Evolutionary conservation across 176 grass and related monocot genomes (phyloP).

Genomic region (Cenchrus americanus): DNA sequence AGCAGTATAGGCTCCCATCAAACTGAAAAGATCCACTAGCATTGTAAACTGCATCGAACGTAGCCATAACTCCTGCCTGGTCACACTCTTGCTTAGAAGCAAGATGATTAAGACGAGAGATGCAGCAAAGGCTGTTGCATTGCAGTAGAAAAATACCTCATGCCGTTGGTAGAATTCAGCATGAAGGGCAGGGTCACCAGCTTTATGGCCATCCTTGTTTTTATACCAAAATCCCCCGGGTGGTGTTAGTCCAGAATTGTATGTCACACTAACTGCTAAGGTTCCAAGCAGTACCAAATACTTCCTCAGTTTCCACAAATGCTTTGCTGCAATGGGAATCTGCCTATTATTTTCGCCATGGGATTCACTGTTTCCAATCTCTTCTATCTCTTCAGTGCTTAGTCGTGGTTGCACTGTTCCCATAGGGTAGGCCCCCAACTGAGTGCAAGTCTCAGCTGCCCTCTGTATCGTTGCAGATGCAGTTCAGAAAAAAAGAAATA

Average conservation of each 20-base stretch:
- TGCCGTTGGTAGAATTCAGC: not conserved
- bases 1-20: constrained; percentile 57
- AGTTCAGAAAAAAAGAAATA: not conserved
- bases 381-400: not conserved
- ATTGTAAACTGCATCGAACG: constrained; percentile 48
- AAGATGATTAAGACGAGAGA: constrained; percentile 61
- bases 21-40: constrained; percentile 42
- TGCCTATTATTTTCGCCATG: too few relatives aligned
- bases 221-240: constrained; percentile 27
- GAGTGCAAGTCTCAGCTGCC: too few relatives aligned
- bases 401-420: not conserved
- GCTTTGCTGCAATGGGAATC: too few relatives aligned
- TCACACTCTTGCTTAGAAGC: constrained; percentile 51
- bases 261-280: constrained; percentile 42
- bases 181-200: constrained; percentile 41
- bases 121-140: constrained; percentile 47
- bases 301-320: constrained; percentile 41
- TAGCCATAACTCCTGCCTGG: constrained; percentile 27
- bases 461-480: not conserved
- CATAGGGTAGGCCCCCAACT: not conserved
- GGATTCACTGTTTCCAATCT: too few relatives aligned
- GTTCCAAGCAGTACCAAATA: constrained; percentile 45
- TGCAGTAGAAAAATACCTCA: constrained; percentile 46
- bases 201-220: not conserved
- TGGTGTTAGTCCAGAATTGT: constrained; percentile 47